These are phyloP conservation scores for Carallia brachiata DNA, from an alignment of 345 rosid genomes.

Conservation along the genomic window DNA sequence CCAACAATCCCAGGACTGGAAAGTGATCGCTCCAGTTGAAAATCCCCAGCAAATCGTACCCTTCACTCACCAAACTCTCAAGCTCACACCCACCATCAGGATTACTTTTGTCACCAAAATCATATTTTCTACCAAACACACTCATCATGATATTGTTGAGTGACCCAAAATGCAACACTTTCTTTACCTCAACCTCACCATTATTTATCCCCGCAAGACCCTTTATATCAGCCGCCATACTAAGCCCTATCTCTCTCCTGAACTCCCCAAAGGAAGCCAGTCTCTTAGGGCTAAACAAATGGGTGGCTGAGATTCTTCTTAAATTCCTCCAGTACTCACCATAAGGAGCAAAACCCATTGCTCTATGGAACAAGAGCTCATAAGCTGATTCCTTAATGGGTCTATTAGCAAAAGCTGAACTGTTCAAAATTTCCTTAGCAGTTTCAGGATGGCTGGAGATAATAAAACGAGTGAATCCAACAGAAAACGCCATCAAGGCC, in stretches of 20 bases:
- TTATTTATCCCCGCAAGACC: conserved; percentile 12
- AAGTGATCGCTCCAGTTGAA: conserved; percentile 89
- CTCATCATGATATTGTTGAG: conserved; percentile 70
- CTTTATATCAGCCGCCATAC: conserved; percentile 48
- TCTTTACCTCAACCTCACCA: conserved; percentile 49
- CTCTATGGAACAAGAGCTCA: conserved; percentile 71
- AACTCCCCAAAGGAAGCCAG: conserved; percentile 44
- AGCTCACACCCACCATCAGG: conserved; percentile 42
- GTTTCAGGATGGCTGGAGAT: conserved; percentile 71
- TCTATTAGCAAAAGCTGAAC: conserved; percentile 75
- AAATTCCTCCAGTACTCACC: conserved; percentile 87
- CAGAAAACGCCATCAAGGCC: conserved; percentile 69
- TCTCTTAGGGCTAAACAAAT: conserved; percentile 75
- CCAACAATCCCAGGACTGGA: conserved; percentile 56
- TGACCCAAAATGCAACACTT: conserved; percentile 65
- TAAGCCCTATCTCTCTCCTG: conserved; percentile 43
- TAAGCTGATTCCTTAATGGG: conserved; percentile 85
- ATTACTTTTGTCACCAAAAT: conserved; percentile 30
- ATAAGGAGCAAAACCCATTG: conserved; percentile 83
- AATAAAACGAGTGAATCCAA: conserved; percentile 71
- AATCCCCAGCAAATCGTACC: conserved; percentile 62
- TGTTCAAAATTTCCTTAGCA: conserved; percentile 72
- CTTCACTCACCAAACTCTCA: conserved; percentile 67
- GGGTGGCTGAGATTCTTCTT: conserved; percentile 72
- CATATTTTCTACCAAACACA: conserved; percentile 70